Evolutionary conservation across 2,329 filamentous ascomycete genomes (phyloP).

Genomic region (Hysterium pulicare): DNA sequence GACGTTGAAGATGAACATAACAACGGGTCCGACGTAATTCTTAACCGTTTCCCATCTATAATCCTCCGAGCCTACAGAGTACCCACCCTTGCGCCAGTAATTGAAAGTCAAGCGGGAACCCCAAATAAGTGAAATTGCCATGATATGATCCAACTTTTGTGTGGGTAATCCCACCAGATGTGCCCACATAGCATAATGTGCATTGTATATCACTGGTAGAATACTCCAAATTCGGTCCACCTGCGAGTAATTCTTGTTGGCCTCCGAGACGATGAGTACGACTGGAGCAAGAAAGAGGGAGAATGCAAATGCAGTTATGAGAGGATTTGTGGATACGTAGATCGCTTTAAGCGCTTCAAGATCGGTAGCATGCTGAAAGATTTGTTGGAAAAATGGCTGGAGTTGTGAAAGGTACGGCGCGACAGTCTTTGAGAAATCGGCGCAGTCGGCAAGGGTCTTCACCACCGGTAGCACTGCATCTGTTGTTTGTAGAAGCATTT

Average conservation of each 20-base stretch:
- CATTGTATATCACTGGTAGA: conserved; percentile 80
- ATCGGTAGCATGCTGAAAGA: conserved; percentile 57
- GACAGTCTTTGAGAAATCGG: conserved; percentile 71
- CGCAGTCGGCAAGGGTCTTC: conserved; percentile 67
- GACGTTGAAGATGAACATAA: conserved; percentile 83
- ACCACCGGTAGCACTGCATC: conserved; percentile 63
- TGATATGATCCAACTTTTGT: conserved; percentile 66
- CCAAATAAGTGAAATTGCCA: conserved; percentile 72
- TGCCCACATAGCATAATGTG: conserved; percentile 81
- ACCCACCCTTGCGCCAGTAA: conserved; percentile 94
- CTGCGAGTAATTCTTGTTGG: conserved; percentile 95
- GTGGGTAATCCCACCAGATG: conserved; percentile 69
- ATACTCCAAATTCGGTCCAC: conserved; percentile 92
- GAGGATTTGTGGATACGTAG: conserved; percentile 82
- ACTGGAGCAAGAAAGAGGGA: conserved; percentile 68
- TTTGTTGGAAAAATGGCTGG: conserved; percentile 40
- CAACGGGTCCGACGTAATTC: conserved; percentile 56
- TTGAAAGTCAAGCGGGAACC: conserved; percentile 91
- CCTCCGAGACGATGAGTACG: conserved; percentile 73
- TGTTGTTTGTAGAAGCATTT: conserved; percentile 44
- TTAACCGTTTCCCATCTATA: conserved; percentile 86
- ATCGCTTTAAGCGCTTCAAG: conserved; percentile 63
- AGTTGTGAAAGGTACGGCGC: conserved; percentile 71
- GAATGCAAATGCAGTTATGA: conserved; percentile 70
- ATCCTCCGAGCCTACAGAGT: conserved; percentile 83